Conservation (phyloP, 441 rosid genomes). For the Raphanus hybrid region DNA sequence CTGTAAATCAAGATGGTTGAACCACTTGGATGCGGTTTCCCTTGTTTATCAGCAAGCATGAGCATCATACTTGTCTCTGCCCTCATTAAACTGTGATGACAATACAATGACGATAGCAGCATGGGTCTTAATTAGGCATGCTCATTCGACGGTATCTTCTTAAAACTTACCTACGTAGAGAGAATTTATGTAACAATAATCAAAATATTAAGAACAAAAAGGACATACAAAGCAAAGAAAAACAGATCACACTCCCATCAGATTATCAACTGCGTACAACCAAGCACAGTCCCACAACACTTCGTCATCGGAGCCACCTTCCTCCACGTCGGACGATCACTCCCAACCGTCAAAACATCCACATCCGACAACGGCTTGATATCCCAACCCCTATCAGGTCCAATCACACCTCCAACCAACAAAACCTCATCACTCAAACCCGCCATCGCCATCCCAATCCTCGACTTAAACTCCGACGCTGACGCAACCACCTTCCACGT, state of each 20-base stretch:
- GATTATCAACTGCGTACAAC: constrained; percentile 77
- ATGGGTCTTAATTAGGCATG: background rate
- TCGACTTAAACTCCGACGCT: constrained; percentile 76
- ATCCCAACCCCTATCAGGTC: constrained; percentile 83
- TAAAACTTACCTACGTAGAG: too few relatives aligned
- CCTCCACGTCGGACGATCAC: constrained; percentile 77
- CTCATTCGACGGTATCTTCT: background rate
- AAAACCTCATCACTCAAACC: constrained; percentile 73
- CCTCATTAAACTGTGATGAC: constrained; percentile 39
- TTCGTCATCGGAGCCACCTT: constrained; percentile 75
- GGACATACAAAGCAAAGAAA: too few relatives aligned
- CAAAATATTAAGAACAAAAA: too few relatives aligned
- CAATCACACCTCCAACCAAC: constrained; percentile 88
- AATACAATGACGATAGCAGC: background rate
- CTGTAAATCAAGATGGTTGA: constrained; percentile 63
- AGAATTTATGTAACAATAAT: too few relatives aligned
- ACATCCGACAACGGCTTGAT: constrained; percentile 75
- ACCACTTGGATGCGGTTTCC: constrained; percentile 56
- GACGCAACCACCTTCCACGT: constrained; percentile 62
- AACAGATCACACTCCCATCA: constrained; percentile 33
- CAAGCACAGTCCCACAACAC: constrained; percentile 81
- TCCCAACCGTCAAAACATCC: constrained; percentile 60
- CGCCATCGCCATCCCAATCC: constrained; percentile 82
- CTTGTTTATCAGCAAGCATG: constrained; percentile 63
- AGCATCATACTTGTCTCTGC: constrained; percentile 76